Percentiles rank a stretch among this genome's conserved stretches.
Conservation (phyloP, 805 yeast species). For the Metschnikowia continentalis region DNA sequence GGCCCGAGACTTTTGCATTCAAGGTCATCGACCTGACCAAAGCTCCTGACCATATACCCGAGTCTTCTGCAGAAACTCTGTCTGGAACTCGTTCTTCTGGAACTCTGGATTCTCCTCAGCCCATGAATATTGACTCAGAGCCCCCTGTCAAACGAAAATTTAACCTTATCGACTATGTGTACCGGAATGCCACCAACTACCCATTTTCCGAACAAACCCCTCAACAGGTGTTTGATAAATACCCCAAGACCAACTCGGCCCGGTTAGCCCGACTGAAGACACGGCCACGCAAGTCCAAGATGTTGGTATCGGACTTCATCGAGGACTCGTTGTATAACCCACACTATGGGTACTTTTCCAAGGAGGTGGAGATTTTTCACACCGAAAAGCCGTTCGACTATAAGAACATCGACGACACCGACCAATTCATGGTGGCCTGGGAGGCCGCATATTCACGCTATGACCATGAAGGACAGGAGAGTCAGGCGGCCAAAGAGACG, state of each 20-base stretch:
- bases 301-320: constrained; percentile 76
- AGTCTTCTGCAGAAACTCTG: too few species aligned
- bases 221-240: constrained; percentile 35
- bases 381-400: constrained; percentile 63
- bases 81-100: too few species aligned
- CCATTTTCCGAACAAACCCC: constrained; percentile 37
- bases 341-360: constrained; percentile 74
- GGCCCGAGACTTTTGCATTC: constrained; percentile 44
- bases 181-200: constrained; percentile 38
- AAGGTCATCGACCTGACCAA: constrained; percentile 24
- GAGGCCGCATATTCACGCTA: constrained; percentile 54
- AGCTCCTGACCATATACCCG: not conserved
- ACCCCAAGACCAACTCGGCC: constrained; percentile 32
- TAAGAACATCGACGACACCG: constrained; percentile 52
- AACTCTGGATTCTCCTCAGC: too few species aligned
- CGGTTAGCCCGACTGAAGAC: constrained; percentile 28
- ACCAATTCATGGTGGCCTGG: constrained; percentile 71
- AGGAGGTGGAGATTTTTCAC: constrained; percentile 73
- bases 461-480: constrained; percentile 23
- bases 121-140: too few species aligned
- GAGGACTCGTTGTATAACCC: constrained; percentile 84
- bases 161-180: constrained; percentile 33
- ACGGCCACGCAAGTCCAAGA: constrained; percentile 60
- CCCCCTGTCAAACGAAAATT: constrained; percentile 7
- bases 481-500: too few species aligned